A percentile compares a stretch with the other conserved stretches of the same genome.
Evolutionary conservation across 345 rosid genomes (phyloP).

Genomic region (Pistacia integerrima): DNA sequence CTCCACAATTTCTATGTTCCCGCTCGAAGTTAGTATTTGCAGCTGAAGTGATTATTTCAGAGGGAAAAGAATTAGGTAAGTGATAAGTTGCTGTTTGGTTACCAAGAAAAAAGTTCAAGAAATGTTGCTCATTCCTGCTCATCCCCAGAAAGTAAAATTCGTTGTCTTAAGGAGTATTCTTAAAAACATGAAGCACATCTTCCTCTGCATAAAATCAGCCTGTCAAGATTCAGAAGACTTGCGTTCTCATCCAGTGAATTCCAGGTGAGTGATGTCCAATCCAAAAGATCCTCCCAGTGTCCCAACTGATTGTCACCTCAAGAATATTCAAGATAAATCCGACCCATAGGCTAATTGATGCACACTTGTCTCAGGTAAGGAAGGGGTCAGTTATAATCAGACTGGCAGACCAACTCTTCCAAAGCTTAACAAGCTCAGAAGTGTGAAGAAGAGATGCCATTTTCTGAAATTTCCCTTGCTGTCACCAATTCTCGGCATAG

Average conservation of each 20-base stretch:
- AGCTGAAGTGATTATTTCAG: no score
- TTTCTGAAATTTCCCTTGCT: constrained; percentile 1
- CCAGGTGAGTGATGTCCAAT: not conserved
- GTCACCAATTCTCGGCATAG: not conserved
- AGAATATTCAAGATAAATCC: no score
- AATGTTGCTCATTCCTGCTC: no score
- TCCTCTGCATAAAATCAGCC: not conserved
- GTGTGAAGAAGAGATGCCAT: not conserved
- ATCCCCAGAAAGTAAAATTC: not conserved
- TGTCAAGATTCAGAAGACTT: not conserved
- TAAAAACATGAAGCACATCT: not conserved
- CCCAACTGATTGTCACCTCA: not conserved
- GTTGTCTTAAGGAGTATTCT: not conserved
- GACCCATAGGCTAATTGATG: no score
- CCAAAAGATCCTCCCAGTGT: not conserved
- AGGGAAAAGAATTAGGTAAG: no score
- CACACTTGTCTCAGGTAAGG: not conserved
- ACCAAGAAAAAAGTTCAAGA: no score
- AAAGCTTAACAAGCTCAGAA: constrained; percentile 9
- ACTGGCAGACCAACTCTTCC: not conserved
- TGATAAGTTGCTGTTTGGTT: no score
- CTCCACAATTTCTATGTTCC: no score
- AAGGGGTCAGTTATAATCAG: not conserved
- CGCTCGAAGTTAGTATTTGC: no score
- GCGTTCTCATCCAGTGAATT: not conserved